Conservation (phyloP, 768 basidiomycete genomes). For the Panaeolus papilionaceus region DNA sequence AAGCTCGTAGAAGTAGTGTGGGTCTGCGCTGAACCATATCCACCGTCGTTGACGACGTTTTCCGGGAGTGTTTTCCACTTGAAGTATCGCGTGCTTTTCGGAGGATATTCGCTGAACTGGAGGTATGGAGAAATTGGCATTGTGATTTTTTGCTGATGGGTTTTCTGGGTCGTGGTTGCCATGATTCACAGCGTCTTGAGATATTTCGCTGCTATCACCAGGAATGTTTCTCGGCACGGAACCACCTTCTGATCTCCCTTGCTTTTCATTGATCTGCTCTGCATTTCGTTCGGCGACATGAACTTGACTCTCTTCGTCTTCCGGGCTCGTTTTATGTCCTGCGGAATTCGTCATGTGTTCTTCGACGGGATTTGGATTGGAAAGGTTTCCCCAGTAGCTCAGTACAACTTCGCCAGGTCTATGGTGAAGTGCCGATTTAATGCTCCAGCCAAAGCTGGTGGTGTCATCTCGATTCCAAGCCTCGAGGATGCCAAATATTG, state of each 20-base stretch:
- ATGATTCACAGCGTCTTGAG: background rate
- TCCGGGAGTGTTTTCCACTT: slow-evolving; percentile 7
- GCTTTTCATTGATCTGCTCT: slow-evolving; percentile 4
- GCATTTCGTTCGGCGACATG: background rate
- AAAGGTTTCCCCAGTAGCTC: background rate
- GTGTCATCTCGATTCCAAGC: slow-evolving; percentile 55
- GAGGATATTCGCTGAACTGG: slow-evolving; percentile 5
- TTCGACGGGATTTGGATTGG: background rate
- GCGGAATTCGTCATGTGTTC: background rate
- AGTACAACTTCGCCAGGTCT: background rate
- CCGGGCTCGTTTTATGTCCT: background rate
- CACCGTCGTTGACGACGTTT: slow-evolving; percentile 25
- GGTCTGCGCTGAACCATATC: slow-evolving; percentile 46
- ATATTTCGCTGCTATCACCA: background rate
- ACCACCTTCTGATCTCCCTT: slow-evolving; percentile 24
- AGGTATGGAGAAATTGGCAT: background rate
- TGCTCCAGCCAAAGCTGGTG: slow-evolving; percentile 42
- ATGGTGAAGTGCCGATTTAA: slow-evolving; percentile 27
- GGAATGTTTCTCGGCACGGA: background rate
- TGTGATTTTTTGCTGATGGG: background rate
- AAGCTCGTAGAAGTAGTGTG: slow-evolving; percentile 47
- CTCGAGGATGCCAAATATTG: slow-evolving; percentile 58
- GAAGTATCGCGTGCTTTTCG: background rate
- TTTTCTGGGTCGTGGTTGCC: background rate
- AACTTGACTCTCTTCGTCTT: background rate